Conservation (phyloP, 371 early-diverging fungal genomes). For the Parasitella parasitica region DNA sequence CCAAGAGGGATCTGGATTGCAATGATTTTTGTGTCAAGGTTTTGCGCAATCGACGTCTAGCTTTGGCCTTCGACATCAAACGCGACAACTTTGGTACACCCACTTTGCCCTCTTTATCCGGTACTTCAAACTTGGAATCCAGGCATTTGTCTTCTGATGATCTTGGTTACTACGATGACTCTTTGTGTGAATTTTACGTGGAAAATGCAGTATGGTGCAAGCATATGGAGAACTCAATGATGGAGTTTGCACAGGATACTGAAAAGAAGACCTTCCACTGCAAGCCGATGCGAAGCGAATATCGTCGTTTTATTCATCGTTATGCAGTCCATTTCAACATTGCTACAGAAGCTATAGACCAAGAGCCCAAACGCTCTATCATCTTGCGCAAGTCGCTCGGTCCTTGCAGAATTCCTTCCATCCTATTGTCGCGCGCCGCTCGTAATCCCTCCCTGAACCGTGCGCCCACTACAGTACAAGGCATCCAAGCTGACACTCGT, state of each 20-base stretch:
- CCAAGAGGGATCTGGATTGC: slow-evolving; percentile 54
- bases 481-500: slow-evolving; percentile 19
- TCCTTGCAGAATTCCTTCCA: slow-evolving; percentile 32
- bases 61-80: slow-evolving; percentile 66
- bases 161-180: slow-evolving; percentile 60
- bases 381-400: slow-evolving; percentile 57
- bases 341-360: slow-evolving; percentile 68
- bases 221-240: slow-evolving; percentile 59
- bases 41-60: slow-evolving; percentile 71
- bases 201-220: slow-evolving; percentile 60
- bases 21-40: slow-evolving; percentile 73
- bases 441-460: slow-evolving; percentile 38
- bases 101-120: not conserved
- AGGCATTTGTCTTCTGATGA: slow-evolving; percentile 21
- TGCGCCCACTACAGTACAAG: slow-evolving; percentile 26
- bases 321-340: slow-evolving; percentile 67
- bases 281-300: slow-evolving; percentile 65
- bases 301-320: slow-evolving; percentile 71
- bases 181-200: slow-evolving; percentile 60
- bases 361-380: slow-evolving; percentile 73
- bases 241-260: slow-evolving; percentile 60
- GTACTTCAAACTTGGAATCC: not conserved
- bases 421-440: slow-evolving; percentile 41
- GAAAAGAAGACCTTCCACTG: slow-evolving; percentile 53
- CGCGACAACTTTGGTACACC: slow-evolving; percentile 23